Evolutionary conservation across 73 alveolate genomes (phyloP).

Genomic region (Blepharisma stoltei): DNA sequence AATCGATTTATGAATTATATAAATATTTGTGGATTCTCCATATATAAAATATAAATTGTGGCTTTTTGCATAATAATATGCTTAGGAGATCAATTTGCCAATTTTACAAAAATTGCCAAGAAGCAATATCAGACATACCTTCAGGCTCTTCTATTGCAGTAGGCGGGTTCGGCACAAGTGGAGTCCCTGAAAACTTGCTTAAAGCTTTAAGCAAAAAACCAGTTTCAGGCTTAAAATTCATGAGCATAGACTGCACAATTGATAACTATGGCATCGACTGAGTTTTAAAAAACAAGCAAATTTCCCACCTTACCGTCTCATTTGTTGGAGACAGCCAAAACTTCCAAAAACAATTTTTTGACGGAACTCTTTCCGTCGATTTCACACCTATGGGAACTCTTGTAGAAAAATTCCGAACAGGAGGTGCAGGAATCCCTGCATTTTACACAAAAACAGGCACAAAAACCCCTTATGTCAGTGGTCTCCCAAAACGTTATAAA

Average conservation of each 20-base stretch:
- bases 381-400: conserved; percentile 84
- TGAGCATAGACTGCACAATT: conserved; percentile 71
- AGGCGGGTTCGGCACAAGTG: conserved; percentile 96
- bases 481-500: conserved; percentile 48
- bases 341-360: conserved; percentile 58
- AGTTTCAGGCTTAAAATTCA: conserved; percentile 62
- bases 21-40: no score
- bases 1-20: no score
- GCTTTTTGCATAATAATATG: no score
- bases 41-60: no score
- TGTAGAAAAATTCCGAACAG: conserved; percentile 86
- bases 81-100: background rate
- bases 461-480: conserved; percentile 69
- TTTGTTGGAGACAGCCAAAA: conserved; percentile 79
- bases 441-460: conserved; percentile 86
- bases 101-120: background rate
- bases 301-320: conserved; percentile 47
- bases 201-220: conserved; percentile 57
- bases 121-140: conserved; percentile 62
- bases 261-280: conserved; percentile 38
- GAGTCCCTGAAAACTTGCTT: conserved; percentile 90
- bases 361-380: conserved; percentile 83
- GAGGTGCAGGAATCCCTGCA: conserved; percentile 96
- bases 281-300: conserved; percentile 24
- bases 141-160: conserved; percentile 66